Conservation (phyloP, 2,329 filamentous ascomycete species). For the Claviceps fusiformis region DNA sequence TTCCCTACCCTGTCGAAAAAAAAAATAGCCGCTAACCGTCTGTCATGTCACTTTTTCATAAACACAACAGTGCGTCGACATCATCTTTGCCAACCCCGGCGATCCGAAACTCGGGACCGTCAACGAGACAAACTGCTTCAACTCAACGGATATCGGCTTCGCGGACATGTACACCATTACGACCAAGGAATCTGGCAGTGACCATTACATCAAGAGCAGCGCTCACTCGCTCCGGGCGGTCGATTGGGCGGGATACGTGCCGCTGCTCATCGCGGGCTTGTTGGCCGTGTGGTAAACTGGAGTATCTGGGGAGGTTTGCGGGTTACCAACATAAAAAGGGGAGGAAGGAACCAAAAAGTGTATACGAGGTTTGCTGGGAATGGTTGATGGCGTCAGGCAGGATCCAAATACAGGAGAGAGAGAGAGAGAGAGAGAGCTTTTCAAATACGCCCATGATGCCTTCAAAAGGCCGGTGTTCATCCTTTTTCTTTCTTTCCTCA, state of each 20-base stretch:
- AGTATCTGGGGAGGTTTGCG: background rate
- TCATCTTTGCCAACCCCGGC: conserved; percentile 71
- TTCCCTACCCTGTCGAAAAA: background rate
- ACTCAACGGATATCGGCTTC: conserved; percentile 66
- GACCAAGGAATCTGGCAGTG: conserved; percentile 27
- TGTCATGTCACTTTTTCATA: background rate
- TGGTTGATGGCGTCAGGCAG: background rate
- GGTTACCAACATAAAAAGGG: too few species aligned
- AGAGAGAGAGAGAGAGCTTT: background rate
- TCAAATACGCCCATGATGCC: background rate
- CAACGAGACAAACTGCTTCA: conserved; percentile 76
- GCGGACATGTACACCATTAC: conserved; percentile 61
- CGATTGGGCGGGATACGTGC: conserved; percentile 27
- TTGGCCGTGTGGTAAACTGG: conserved; percentile 23
- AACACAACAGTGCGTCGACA: conserved; percentile 67
- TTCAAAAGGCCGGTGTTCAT: background rate
- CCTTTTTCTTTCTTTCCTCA: background rate
- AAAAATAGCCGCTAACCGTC: background rate
- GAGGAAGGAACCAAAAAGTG: background rate
- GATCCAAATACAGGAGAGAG: background rate
- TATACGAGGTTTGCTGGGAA: background rate
- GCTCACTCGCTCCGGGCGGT: conserved; percentile 12
- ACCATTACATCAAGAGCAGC: conserved; percentile 17
- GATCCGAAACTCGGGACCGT: conserved; percentile 56
- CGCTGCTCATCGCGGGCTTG: conserved; percentile 24